Conservation (phyloP, 2,329 filamentous ascomycete genomes). For the Arthrocladium fulminans region DNA sequence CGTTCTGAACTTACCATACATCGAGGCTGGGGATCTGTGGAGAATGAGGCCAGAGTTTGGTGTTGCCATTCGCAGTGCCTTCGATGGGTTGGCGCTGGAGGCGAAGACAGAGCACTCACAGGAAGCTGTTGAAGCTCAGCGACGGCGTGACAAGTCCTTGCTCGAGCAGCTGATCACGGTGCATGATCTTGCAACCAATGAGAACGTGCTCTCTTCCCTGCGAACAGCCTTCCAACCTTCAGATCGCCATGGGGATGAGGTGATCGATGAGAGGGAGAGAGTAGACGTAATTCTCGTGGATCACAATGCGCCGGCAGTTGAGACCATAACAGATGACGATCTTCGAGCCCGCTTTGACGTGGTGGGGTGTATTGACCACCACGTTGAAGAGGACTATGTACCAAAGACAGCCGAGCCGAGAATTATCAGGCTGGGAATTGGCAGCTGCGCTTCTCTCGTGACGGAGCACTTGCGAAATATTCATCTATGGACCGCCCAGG, state of each 20-base stretch:
- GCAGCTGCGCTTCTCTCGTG: constrained; percentile 52
- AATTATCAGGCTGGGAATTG: constrained; percentile 45
- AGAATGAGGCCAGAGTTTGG: constrained; percentile 51
- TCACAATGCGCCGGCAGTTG: constrained; percentile 37
- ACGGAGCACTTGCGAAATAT: constrained; percentile 42
- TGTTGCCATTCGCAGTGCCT: constrained; percentile 45
- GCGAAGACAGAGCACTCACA: background rate
- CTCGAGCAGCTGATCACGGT: constrained; percentile 34
- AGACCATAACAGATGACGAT: constrained; percentile 22
- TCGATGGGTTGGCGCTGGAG: constrained; percentile 29
- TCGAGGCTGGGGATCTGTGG: constrained; percentile 39
- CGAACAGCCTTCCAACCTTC: constrained; percentile 6
- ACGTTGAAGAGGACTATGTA: constrained; percentile 49
- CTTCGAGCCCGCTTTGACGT: constrained; percentile 37
- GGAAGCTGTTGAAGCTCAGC: background rate
- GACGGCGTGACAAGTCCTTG: constrained; percentile 13
- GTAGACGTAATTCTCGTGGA: constrained; percentile 32
- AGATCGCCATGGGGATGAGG: background rate
- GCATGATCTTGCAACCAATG: constrained; percentile 28
- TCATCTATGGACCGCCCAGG: constrained; percentile 33
- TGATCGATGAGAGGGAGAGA: constrained; percentile 3
- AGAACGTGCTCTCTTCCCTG: constrained; percentile 11
- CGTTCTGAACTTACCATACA: constrained; percentile 48
- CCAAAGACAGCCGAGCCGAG: constrained; percentile 39
- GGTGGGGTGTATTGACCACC: constrained; percentile 53